These are phyloP conservation scores for Zea mays DNA, from an alignment of 176 grass and related monocot genomes.

Conservation along the genomic window Zm-B73-REFERENCE-NAM-5.0 NC_050101.1:163680501-163681000, in stretches of 20 bases:
- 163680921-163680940: neutral
- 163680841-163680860: neutral
- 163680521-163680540: neutral
- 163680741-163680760: slow-evolving; percentile 5
- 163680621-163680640: neutral
- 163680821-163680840: slow-evolving; percentile 2
- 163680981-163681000: too few relatives aligned
- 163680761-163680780: slow-evolving; percentile 10
- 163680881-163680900: neutral
- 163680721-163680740: slow-evolving; percentile 14
- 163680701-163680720: neutral
- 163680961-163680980: too few relatives aligned
- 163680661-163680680: slow-evolving; percentile 19
- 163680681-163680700: slow-evolving; percentile 12
- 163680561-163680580: slow-evolving; percentile 15
- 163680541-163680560: neutral
- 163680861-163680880: neutral
- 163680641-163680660: neutral
- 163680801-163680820: neutral
- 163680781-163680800: neutral
- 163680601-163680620: neutral
- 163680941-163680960: neutral
- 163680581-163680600: neutral
- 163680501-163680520: neutral
- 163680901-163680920: neutral